Conservation (phyloP, 163 green algal species). For the Chloromonas sp. region DNA sequence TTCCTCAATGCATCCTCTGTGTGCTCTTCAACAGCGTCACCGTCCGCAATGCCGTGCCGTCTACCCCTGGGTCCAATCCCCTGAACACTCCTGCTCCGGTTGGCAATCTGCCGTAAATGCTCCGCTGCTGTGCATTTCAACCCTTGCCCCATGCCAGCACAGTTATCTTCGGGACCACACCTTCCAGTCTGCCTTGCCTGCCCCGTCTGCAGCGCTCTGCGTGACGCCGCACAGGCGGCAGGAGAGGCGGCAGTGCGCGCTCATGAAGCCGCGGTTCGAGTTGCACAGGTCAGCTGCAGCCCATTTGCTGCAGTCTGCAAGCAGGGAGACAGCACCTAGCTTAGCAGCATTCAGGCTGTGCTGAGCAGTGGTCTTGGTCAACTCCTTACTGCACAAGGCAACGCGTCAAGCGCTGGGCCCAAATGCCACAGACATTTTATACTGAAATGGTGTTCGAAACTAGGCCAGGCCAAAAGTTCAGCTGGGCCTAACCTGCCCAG, state of each 20-base stretch:
- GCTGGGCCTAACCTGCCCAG: neutral
- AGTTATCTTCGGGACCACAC: neutral
- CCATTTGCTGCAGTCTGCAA: neutral
- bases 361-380: neutral
- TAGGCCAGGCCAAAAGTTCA: neutral
- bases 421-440: too few species aligned
- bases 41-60: too few species aligned
- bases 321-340: neutral
- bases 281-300: neutral
- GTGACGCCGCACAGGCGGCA: neutral
- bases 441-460: too few species aligned
- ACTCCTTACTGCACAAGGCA: too few species aligned
- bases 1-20: neutral
- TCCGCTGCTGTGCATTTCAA: too few species aligned
- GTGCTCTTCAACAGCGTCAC: too few species aligned
- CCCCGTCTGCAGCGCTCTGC: neutral
- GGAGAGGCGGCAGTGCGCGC: neutral
- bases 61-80: too few species aligned
- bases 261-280: constrained; percentile 18
- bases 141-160: too few species aligned
- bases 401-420: too few species aligned
- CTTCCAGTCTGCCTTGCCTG: neutral
- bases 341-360: neutral
- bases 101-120: too few species aligned
- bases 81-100: too few species aligned